phyloP scores from a whole-genome alignment of 2,329 filamentous ascomycete genomes.

The Cordyceps cicadae region DNA sequence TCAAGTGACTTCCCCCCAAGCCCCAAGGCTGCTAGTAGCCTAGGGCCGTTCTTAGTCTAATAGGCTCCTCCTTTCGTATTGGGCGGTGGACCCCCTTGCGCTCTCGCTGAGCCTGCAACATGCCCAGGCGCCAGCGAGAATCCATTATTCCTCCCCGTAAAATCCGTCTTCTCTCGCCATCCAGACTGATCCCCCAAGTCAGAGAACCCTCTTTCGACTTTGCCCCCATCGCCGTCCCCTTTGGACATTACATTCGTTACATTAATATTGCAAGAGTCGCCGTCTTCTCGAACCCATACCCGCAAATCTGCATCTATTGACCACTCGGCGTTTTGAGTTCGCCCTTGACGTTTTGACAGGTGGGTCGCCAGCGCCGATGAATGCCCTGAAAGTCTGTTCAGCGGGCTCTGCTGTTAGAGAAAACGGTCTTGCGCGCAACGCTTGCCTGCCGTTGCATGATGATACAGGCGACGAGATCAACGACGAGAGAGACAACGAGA shows the following conservation, averaged over 20 bases:
- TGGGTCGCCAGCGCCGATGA: neutral
- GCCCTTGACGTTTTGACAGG: constrained; percentile 4
- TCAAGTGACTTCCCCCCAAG: constrained; percentile 12
- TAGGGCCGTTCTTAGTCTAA: too few species aligned
- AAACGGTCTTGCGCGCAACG: neutral
- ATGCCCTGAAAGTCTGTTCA: neutral
- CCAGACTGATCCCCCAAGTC: neutral
- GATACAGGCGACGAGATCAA: neutral
- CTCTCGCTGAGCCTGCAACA: neutral
- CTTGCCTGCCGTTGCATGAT: neutral
- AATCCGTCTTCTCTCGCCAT: neutral
- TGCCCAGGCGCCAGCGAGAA: neutral
- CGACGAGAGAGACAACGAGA: too few species aligned
- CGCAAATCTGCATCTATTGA: neutral
- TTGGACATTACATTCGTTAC: constrained; percentile 2
- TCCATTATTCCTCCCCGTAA: neutral
- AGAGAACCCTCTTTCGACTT: neutral
- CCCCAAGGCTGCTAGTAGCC: constrained; percentile 1
- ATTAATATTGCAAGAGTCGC: neutral
- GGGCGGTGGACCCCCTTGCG: neutral
- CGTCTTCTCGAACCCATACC: neutral
- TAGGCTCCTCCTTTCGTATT: constrained; percentile 13
- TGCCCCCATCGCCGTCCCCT: neutral
- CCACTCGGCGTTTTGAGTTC: neutral
- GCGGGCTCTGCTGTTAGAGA: neutral